These are phyloP conservation scores for Saccharum hybrid DNA, from an alignment of 202 grass and related monocot genomes.

Conservation along the genomic window DNA sequence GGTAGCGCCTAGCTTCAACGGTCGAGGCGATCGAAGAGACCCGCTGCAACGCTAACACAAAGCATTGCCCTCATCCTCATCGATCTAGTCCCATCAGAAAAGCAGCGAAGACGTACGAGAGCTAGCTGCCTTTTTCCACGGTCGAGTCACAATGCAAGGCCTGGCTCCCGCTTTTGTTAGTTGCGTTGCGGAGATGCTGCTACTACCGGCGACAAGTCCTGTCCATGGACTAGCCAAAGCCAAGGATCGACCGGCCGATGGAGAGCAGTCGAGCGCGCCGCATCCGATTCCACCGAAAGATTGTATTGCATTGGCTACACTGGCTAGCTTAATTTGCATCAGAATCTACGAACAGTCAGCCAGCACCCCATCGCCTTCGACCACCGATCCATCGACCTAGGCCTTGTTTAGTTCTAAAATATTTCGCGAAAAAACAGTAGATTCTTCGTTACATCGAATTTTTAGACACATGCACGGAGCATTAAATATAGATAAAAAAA, in stretches of 20 bases:
- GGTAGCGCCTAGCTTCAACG: neutral
- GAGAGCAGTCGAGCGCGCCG: neutral
- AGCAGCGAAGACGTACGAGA: neutral
- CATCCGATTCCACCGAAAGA: conserved; percentile 42
- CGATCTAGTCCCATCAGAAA: neutral
- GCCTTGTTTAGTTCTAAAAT: no score
- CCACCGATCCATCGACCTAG: neutral
- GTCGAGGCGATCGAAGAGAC: no score
- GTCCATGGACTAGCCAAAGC: conserved; percentile 42
- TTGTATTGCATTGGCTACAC: neutral
- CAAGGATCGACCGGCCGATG: neutral
- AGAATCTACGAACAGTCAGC: conserved; percentile 22
- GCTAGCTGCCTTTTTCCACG: neutral
- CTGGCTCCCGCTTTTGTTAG: neutral
- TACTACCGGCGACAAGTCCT: conserved; percentile 3
- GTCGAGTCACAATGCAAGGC: neutral
- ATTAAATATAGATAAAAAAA: no score
- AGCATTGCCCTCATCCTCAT: no score
- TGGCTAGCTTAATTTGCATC: conserved; percentile 7
- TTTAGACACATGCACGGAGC: no score
- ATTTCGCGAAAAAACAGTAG: no score
- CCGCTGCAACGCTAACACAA: neutral
- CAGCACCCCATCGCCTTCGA: neutral
- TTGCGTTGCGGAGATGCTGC: conserved; percentile 30
- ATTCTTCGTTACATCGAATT: no score